These are phyloP conservation scores for Pezicula rhizophila DNA, from an alignment of 2,329 filamentous ascomycete genomes.

Conservation along the genomic window DNA sequence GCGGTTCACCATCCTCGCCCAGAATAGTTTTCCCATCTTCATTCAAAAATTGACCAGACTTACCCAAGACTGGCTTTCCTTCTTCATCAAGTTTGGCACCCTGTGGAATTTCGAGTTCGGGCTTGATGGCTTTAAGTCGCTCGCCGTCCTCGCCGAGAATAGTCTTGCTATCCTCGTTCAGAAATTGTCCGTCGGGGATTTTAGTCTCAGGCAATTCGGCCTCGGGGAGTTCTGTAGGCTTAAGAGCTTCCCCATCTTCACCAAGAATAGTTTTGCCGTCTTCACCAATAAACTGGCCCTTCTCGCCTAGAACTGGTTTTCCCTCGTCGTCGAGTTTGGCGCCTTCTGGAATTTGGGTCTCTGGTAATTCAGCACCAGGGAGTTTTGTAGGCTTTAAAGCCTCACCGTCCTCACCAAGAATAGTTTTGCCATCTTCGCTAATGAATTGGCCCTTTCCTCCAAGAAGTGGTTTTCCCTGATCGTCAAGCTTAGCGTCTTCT, in stretches of 20 bases:
- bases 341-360: background rate
- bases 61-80: background rate
- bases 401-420: conserved; percentile 25
- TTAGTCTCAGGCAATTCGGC: conserved; percentile 19
- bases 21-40: conserved; percentile 29
- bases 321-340: background rate
- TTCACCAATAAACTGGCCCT: background rate
- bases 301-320: background rate
- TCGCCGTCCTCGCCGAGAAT: conserved; percentile 26
- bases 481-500: background rate
- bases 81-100: background rate
- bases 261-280: conserved; percentile 31
- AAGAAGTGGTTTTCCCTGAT: background rate
- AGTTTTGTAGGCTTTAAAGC: background rate
- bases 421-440: conserved; percentile 24
- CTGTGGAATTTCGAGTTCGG: conserved; percentile 14
- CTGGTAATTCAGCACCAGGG: no score
- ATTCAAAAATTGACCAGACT: background rate
- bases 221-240: conserved; percentile 1
- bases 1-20: conserved; percentile 17
- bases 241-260: conserved; percentile 10
- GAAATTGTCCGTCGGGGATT: background rate
- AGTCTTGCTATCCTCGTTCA: conserved; percentile 22
- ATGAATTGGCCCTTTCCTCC: background rate
- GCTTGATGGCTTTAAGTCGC: background rate